These are phyloP conservation scores for Trichophyton rubrum DNA, from an alignment of 2,329 filamentous ascomycete species.

Conservation along the genomic window DNA sequence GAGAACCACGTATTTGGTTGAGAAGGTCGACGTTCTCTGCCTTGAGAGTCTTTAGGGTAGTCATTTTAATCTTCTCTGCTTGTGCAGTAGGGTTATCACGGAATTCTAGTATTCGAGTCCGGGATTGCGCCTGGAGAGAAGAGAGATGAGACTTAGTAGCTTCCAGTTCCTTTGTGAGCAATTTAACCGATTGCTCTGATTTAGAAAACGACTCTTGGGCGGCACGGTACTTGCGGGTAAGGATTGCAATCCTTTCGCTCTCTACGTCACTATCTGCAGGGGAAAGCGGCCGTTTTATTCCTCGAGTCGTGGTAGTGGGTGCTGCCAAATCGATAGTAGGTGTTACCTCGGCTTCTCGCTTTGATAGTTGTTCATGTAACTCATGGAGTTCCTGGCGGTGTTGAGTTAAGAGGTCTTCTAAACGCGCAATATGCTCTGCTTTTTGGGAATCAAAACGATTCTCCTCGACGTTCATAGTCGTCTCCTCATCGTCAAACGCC, in stretches of 20 bases:
- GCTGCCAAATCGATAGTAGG: slow-evolving; percentile 25
- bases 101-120: slow-evolving; percentile 72
- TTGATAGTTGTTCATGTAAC: slow-evolving; percentile 61
- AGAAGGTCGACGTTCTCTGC: slow-evolving; percentile 77
- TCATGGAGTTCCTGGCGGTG: slow-evolving; percentile 71
- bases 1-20: slow-evolving; percentile 49
- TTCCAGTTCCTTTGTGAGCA: slow-evolving; percentile 64
- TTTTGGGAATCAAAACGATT: slow-evolving; percentile 61
- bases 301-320: slow-evolving; percentile 24
- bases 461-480: slow-evolving; percentile 60
- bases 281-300: slow-evolving; percentile 54
- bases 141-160: slow-evolving; percentile 62
- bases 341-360: slow-evolving; percentile 39
- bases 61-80: slow-evolving; percentile 69
- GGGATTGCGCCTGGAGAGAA: slow-evolving; percentile 52
- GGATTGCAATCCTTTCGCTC: slow-evolving; percentile 63
- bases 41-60: slow-evolving; percentile 63
- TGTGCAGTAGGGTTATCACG: slow-evolving; percentile 87
- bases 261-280: slow-evolving; percentile 42
- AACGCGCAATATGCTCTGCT: slow-evolving; percentile 58
- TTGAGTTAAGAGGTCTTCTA: slow-evolving; percentile 75
- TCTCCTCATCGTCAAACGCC: slow-evolving; percentile 76
- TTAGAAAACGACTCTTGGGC: slow-evolving; percentile 65
- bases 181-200: slow-evolving; percentile 54
- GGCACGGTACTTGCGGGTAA: slow-evolving; percentile 77